Base-by-base conservation (phyloP, 2,329 filamentous ascomycete genomes). In the Fusarium sp. region DNA sequence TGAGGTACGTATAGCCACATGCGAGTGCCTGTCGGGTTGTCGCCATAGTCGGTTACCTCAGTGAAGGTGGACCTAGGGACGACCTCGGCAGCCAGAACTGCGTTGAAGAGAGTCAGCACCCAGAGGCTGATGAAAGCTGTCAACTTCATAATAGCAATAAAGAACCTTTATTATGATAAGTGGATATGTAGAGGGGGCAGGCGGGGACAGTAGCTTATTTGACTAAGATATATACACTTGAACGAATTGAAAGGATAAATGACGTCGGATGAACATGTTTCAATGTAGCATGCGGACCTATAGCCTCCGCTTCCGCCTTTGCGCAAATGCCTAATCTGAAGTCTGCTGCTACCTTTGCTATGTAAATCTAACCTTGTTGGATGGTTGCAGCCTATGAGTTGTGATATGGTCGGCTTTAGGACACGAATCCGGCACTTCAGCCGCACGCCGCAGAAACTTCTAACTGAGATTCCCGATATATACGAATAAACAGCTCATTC, bases 1-100 rank as follows among this genome's bases (percentile, higher is more conserved):
- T 78, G 74, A 3, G 81, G 80, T 7, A 79, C 75, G 45, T 77
- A 77, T 11, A 85, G 50, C 28, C 60, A 72, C 69, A 72, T 70
- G 5, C 58, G 55, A 6, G 69, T 70, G 15, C 62, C 61, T 2
- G 69, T 71, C 0, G 70, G 70, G 21, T 72, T 71, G 17, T 55
- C 42, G 47, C 70, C 70, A n/a, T 68, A 72, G 39, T 47, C 19
- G 1, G 56, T 71, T 0, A 72, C 70, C 43, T 72, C 67, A 7
- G 69, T 62, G 4, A 72, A 67, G 38, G 68, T 62, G 21, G 69
- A 51, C 17, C 69, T 63, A 33, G 69, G 62, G 22, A 72, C 69
- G 7, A 69, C 58, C 17, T 71, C 69, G 4, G 62, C 62, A 14
- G 40, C 62, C 9, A 69, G 28, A n/a, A 26, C 28, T 14, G n/a